A percentile compares a stretch with the other conserved stretches of the same genome.
phyloP scores from a whole-genome alignment of 495 filamentous ascomycete genomes.

The Glarea lozoyensis region DNA sequence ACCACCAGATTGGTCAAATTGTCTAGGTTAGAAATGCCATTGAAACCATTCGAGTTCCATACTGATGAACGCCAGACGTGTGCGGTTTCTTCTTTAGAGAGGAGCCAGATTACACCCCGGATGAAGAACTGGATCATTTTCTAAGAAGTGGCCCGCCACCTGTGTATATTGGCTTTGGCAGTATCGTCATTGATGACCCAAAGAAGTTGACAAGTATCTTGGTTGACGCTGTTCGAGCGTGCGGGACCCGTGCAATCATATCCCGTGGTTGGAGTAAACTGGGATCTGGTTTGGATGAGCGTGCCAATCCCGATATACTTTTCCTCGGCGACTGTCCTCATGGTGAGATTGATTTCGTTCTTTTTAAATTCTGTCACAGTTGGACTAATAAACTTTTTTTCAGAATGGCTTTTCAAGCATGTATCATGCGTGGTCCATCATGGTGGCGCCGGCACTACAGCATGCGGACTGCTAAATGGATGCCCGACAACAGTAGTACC shows the following conservation, averaged over 20 bases:
- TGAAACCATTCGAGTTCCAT: conserved; percentile 17
- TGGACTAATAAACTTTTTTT: no score
- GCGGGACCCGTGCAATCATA: conserved; percentile 48
- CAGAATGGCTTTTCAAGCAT: conserved; percentile 59
- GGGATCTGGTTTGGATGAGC: conserved; percentile 33
- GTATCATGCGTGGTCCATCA: conserved; percentile 53
- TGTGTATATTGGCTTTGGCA: conserved; percentile 61
- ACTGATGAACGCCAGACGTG: conserved; percentile 31
- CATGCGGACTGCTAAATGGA: conserved; percentile 51
- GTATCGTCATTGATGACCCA: conserved; percentile 55
- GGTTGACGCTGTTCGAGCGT: conserved; percentile 40
- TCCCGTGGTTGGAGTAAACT: conserved; percentile 58
- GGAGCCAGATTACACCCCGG: conserved; percentile 41
- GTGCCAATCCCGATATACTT: conserved; percentile 38
- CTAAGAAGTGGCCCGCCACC: conserved; percentile 44
- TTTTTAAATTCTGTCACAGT: no score
- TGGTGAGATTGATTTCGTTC: no score
- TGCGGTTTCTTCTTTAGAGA: conserved; percentile 55
- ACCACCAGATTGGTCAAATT: conserved; percentile 44
- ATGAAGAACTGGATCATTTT: conserved; percentile 40
- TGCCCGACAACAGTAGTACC: conserved; percentile 57
- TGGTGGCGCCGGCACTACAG: conserved; percentile 31
- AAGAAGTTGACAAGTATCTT: conserved; percentile 42
- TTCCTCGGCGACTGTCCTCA: conserved; percentile 55
- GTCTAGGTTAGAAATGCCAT: not conserved